phyloP scores from a whole-genome alignment of 1,284 basidiomycete species.

The Moesziomyces sp. region DNA sequence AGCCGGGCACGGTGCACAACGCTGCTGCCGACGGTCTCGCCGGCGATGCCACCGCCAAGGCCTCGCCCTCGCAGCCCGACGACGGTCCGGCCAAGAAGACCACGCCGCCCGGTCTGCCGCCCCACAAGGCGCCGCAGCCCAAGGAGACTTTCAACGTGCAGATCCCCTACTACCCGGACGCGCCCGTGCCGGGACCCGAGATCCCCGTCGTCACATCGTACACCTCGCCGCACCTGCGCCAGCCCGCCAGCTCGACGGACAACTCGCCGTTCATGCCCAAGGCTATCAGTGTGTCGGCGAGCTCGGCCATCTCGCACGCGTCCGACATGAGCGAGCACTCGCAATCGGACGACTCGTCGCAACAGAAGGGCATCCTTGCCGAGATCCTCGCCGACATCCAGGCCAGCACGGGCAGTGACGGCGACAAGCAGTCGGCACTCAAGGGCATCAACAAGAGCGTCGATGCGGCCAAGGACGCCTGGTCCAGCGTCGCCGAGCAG shows the following conservation, averaged over 20 bases:
- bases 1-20: constrained; percentile 52
- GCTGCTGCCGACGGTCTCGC: constrained; percentile 45
- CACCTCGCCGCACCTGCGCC: constrained; percentile 42
- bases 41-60: constrained; percentile 35
- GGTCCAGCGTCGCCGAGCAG: constrained; percentile 37
- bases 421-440: constrained; percentile 13
- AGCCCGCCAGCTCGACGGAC: constrained; percentile 16
- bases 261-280: constrained; percentile 35
- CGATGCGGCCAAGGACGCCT: constrained; percentile 32
- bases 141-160: constrained; percentile 57
- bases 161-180: constrained; percentile 57
- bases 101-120: constrained; percentile 55
- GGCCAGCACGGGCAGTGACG: constrained; percentile 13
- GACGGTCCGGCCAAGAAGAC: constrained; percentile 40
- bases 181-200: constrained; percentile 39
- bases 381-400: constrained; percentile 45
- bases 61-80: constrained; percentile 28
- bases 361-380: constrained; percentile 33
- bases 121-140: constrained; percentile 41
- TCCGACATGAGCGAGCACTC: constrained; percentile 33
- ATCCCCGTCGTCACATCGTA: constrained; percentile 58
- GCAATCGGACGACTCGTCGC: constrained; percentile 7
- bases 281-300: constrained; percentile 49
- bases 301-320: constrained; percentile 43
- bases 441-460: constrained; percentile 28